Conservation (phyloP, 2,329 filamentous ascomycete species). For the Furcasterigmium sp. region DNA sequence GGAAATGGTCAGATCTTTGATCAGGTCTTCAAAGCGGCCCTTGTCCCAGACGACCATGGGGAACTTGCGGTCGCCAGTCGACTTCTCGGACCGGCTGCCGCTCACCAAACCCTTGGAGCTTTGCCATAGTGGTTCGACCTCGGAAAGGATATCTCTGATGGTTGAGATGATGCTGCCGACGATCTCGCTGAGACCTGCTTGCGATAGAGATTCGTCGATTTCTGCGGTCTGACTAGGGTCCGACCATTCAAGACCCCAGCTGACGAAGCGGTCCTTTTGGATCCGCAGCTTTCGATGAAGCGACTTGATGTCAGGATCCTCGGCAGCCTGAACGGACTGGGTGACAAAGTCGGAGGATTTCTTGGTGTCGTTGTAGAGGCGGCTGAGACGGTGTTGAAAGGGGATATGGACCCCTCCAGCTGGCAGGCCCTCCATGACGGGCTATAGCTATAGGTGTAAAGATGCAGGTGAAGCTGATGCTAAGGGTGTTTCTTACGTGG, state of each 20-base stretch:
- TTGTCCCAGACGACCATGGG: slow-evolving; percentile 62
- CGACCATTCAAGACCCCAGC: slow-evolving; percentile 78
- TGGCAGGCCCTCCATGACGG: slow-evolving; percentile 44
- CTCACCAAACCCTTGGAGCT: slow-evolving; percentile 46
- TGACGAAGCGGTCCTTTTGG: slow-evolving; percentile 72
- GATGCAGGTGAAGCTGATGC: neutral
- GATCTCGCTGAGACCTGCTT: slow-evolving; percentile 69
- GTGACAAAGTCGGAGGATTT: slow-evolving; percentile 70
- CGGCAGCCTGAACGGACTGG: slow-evolving; percentile 54
- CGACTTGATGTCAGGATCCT: slow-evolving; percentile 65
- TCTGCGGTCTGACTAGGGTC: slow-evolving; percentile 63
- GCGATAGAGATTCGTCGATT: slow-evolving; percentile 66
- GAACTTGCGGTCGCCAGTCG: slow-evolving; percentile 43
- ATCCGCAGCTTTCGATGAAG: slow-evolving; percentile 74
- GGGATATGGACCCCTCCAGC: slow-evolving; percentile 49
- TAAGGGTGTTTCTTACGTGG: too few relatives aligned
- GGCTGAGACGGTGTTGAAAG: slow-evolving; percentile 59
- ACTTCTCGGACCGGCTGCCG: slow-evolving; percentile 30
- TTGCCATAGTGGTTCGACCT: slow-evolving; percentile 68
- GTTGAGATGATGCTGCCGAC: slow-evolving; percentile 75
- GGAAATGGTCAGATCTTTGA: slow-evolving; percentile 68
- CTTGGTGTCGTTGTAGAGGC: slow-evolving; percentile 78
- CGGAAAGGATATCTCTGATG: slow-evolving; percentile 73
- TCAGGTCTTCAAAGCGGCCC: slow-evolving; percentile 67
- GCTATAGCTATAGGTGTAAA: too few relatives aligned